These are phyloP conservation scores for Lichina pygmaea DNA, from an alignment of 495 filamentous ascomycete species.

Conservation along the genomic window DNA sequence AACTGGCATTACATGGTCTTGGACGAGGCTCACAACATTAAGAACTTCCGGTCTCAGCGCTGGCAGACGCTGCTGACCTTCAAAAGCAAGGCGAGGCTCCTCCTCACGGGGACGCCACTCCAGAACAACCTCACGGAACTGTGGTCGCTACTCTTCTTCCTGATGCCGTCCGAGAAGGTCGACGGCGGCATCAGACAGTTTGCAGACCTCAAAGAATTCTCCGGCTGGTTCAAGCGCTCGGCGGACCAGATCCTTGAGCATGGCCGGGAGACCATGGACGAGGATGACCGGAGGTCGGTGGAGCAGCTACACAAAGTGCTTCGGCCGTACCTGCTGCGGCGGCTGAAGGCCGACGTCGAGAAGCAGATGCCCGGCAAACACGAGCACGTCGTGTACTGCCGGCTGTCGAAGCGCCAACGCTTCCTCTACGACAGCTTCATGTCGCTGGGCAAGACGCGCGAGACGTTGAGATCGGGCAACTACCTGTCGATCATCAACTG, in stretches of 20 bases:
- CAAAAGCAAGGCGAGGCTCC: slow-evolving; percentile 58
- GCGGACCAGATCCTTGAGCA: slow-evolving; percentile 89
- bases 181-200: slow-evolving; percentile 55
- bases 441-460: slow-evolving; percentile 69
- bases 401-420: slow-evolving; percentile 78
- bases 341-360: slow-evolving; percentile 92
- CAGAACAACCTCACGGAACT: slow-evolving; percentile 94
- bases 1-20: slow-evolving; percentile 96
- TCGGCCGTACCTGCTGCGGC: slow-evolving; percentile 71
- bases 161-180: slow-evolving; percentile 63
- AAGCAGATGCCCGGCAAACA: slow-evolving; percentile 98
- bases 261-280: slow-evolving; percentile 76
- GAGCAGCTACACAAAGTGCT: slow-evolving; percentile 79
- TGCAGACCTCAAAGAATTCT: slow-evolving; percentile 72
- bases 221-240: slow-evolving; percentile 76
- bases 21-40: slow-evolving; percentile 98
- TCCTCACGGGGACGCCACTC: slow-evolving; percentile 84
- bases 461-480: slow-evolving; percentile 79
- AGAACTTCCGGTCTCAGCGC: slow-evolving; percentile 90
- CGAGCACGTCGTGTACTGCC: slow-evolving; percentile 86
- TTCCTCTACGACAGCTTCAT: slow-evolving; percentile 95
- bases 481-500: slow-evolving; percentile 97
- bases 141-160: slow-evolving; percentile 91
- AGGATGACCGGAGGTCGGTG: slow-evolving; percentile 69
- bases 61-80: slow-evolving; percentile 91